These are phyloP conservation scores for Penicillium verhagenii DNA, from an alignment of 495 filamentous ascomycete species.

Conservation along the genomic window DNA sequence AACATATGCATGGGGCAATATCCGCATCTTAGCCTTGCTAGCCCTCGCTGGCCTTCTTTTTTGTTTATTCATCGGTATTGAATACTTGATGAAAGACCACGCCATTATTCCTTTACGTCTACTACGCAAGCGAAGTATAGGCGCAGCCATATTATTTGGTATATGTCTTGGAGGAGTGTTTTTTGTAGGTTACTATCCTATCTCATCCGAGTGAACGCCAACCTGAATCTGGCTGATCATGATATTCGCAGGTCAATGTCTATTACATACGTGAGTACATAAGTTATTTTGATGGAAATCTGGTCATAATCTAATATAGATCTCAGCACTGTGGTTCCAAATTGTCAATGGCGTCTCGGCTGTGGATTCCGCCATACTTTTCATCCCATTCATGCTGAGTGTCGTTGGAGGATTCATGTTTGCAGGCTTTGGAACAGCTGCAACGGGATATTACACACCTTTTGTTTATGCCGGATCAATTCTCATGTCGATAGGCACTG, in stretches of 20 bases:
- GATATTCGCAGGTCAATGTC: neutral
- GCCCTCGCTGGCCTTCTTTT: neutral
- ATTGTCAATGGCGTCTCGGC: constrained; percentile 3
- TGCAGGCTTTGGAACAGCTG: neutral
- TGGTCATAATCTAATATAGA: neutral
- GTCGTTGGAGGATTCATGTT: constrained; percentile 3
- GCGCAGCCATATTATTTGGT: constrained; percentile 1
- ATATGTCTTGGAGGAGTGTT: constrained; percentile 4
- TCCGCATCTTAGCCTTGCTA: constrained; percentile 1
- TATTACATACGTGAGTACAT: neutral
- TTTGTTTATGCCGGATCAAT: constrained; percentile 2
- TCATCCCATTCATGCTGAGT: constrained; percentile 4
- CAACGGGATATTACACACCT: constrained; percentile 6
- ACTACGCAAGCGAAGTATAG: constrained; percentile 1
- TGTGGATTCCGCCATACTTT: constrained; percentile 1
- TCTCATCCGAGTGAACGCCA: neutral
- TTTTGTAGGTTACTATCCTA: too few relatives aligned
- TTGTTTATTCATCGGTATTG: neutral
- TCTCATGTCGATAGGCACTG: neutral
- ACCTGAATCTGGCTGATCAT: neutral
- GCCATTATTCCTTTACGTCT: constrained; percentile 8
- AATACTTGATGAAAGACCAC: constrained; percentile 2
- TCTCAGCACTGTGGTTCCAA: constrained; percentile 9
- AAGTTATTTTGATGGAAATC: neutral
- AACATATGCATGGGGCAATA: constrained; percentile 3